Base-by-base conservation (phyloP, 805 yeast species). In the Ogataea zsoltii region DNA sequence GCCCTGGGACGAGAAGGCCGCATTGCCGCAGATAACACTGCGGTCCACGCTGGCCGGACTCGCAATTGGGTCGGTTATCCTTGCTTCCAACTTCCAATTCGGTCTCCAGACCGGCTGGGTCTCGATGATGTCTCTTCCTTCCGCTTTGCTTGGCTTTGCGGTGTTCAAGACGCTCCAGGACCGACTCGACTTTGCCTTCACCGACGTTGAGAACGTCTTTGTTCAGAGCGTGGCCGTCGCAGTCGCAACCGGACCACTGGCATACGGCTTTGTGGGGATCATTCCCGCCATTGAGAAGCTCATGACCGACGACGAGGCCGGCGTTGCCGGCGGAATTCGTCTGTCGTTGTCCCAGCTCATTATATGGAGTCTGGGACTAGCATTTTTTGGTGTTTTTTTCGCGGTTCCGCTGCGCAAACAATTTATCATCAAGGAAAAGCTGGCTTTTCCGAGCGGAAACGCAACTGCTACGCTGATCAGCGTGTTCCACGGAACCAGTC, bases 21-120 rank as follows among this genome's bases (percentile, higher is more conserved):
- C 61, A 0, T 61, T 77, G 7, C 80, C 78, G 2, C 95, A 87
- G 59, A 75, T 87, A 4, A 89, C 97, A 0, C 54, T 81, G 3
- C 68, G 96, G 41, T 84, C 94, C 2, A 80, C 88, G 0, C 29
- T 83, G 0, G 87, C 84, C 1, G 98, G 98, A 0, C 68, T 92
- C 19, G 55, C 70, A 1, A 89, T 92, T n/a, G 99, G 99, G 0
- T 79, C 97, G 0, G 68, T 92, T 21, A 91, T 94, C 26, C 71
- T 94, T 19, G 71, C 90, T 14, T 88, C 97, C 3, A 92, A 92
- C 65, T 94, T 94, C 68, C 98, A 92, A 62, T 92, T 92, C 63
- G 99, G 98, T 1, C 71, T 92, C 16, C 99, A 92, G 62, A 92
- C 97, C 0, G 99, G 99, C 2, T 92, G 99, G 99, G 97, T 94